Conservation (phyloP, 225 moss, liverwort and hornwort genomes). For the Bryoerythrophyllum caledonicum region DNA sequence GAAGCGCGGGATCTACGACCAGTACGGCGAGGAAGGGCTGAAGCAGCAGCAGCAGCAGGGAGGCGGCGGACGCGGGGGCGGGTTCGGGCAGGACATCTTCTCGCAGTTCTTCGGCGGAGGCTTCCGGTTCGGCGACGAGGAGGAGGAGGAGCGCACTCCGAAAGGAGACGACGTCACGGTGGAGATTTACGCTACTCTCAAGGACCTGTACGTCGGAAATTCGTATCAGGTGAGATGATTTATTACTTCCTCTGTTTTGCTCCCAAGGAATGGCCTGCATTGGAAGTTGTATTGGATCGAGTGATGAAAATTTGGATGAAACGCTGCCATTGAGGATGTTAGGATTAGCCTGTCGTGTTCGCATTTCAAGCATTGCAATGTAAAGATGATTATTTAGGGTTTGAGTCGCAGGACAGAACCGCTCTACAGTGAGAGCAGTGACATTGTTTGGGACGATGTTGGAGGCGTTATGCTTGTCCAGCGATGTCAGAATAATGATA, state of each 20-base stretch:
- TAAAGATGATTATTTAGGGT: neutral
- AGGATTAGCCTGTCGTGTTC: neutral
- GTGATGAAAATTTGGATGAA: neutral
- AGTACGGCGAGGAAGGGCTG: conserved; percentile 85
- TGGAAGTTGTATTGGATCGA: too few species aligned
- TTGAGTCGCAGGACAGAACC: neutral
- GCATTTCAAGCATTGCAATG: too few species aligned
- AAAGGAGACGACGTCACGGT: conserved; percentile 89
- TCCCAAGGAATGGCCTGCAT: neutral
- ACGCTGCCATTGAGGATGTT: neutral
- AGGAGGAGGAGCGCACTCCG: conserved; percentile 69
- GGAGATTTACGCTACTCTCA: conserved; percentile 73
- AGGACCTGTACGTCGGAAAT: conserved; percentile 86
- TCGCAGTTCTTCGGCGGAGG: conserved; percentile 84
- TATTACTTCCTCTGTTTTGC: neutral
- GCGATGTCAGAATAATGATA: too few species aligned
- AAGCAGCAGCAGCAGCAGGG: conserved; percentile 65
- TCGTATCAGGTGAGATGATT: conserved; percentile 45
- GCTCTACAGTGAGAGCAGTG: neutral
- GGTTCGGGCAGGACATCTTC: conserved; percentile 74
- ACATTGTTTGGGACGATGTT: neutral
- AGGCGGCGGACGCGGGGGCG: conserved; percentile 73
- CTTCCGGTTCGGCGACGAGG: conserved; percentile 67
- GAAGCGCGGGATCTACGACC: conserved; percentile 74
- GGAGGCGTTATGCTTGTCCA: neutral